Conservation (phyloP, 2,329 filamentous ascomycete species). For the Pseudocercospora musae region DNA sequence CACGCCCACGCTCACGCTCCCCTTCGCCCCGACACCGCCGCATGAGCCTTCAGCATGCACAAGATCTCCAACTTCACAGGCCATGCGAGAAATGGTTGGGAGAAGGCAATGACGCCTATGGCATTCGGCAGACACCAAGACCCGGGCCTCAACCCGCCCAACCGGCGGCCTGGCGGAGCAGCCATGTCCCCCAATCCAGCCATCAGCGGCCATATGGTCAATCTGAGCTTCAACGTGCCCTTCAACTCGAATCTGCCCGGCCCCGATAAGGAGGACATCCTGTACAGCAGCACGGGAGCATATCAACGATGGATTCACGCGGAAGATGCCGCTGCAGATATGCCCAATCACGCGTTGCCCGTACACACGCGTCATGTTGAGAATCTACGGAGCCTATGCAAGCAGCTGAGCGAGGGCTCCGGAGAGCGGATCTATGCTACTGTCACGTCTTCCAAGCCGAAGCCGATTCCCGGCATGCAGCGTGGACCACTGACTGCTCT, state of each 20-base stretch:
- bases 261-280: constrained; percentile 88
- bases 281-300: constrained; percentile 85
- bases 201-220: constrained; percentile 72
- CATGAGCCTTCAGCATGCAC: constrained; percentile 51
- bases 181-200: constrained; percentile 55
- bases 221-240: constrained; percentile 95
- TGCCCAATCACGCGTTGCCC: constrained; percentile 84
- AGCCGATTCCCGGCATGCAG: constrained; percentile 52
- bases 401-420: constrained; percentile 68
- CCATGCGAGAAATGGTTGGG: constrained; percentile 64
- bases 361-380: constrained; percentile 85
- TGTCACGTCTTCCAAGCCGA: constrained; percentile 78
- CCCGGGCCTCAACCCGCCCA: constrained; percentile 51
- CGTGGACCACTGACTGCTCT: constrained; percentile 49
- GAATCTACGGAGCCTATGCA: constrained; percentile 73
- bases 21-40: constrained; percentile 16
- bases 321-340: constrained; percentile 77
- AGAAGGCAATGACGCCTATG: constrained; percentile 55
- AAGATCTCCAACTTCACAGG: constrained; percentile 67
- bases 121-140: constrained; percentile 51
- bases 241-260: constrained; percentile 90
- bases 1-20: constrained; percentile 13
- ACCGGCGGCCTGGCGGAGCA: constrained; percentile 34
- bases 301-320: constrained; percentile 92
- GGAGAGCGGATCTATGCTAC: constrained; percentile 71